Percentiles rank a stretch among this genome's conserved stretches.
These are phyloP conservation scores for Abrus pulchellus DNA, from an alignment of 306 rosid genomes.

Conservation along the genomic window DNA sequence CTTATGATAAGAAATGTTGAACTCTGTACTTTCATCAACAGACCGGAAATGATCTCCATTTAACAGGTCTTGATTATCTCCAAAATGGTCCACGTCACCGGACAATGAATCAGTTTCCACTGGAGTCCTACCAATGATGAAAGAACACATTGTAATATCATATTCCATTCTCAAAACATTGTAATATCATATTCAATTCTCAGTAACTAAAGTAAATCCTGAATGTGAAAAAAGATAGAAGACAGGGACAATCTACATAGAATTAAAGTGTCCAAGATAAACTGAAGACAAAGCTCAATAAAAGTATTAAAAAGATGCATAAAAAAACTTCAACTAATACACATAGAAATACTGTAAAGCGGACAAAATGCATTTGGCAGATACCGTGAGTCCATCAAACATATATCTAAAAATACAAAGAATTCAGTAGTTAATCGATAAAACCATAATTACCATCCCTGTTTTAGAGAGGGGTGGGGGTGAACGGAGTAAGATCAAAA, in stretches of 20 bases:
- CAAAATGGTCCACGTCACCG: slow-evolving; percentile 69
- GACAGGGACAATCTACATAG: slow-evolving; percentile 10
- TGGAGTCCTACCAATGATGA: slow-evolving; percentile 71
- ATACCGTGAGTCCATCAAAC: slow-evolving; percentile 1
- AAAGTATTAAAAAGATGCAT: not conserved
- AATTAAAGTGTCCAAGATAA: not conserved
- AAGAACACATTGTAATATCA: slow-evolving; percentile 45
- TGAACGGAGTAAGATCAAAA: not conserved
- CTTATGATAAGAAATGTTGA: slow-evolving; percentile 71
- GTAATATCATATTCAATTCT: slow-evolving; percentile 48
- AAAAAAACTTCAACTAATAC: not conserved
- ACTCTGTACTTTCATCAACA: slow-evolving; percentile 64
- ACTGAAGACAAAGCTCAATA: slow-evolving; percentile 23
- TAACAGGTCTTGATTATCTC: slow-evolving; percentile 57
- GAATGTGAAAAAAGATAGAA: not conserved
- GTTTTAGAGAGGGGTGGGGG: not conserved
- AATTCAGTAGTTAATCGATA: slow-evolving; percentile 14
- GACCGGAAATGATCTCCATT: slow-evolving; percentile 64
- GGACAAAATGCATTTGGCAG: slow-evolving; percentile 7
- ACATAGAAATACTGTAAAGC: slow-evolving; percentile 35
- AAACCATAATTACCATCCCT: slow-evolving; percentile 15
- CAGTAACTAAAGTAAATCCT: slow-evolving; percentile 27
- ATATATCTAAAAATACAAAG: slow-evolving; percentile 32
- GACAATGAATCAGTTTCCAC: slow-evolving; percentile 76
- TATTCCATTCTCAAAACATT: slow-evolving; percentile 43